Percentiles rank a stretch among this genome's conserved stretches.
Conservation (phyloP, 139 green algal species). For the Raphidocelis subcapitata region DNA sequence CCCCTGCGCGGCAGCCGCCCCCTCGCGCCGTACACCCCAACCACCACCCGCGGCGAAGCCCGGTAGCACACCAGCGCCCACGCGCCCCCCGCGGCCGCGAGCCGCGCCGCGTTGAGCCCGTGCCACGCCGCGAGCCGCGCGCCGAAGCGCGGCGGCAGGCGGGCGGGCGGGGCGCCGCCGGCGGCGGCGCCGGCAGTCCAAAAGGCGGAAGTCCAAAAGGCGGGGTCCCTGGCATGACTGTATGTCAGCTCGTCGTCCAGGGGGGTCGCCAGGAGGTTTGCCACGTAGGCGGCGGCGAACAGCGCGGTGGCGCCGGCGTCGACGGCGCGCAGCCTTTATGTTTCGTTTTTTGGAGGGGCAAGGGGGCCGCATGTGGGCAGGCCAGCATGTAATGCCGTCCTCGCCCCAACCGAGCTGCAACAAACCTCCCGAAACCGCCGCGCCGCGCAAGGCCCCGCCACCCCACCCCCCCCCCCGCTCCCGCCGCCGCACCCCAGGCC, state of each 20-base stretch:
- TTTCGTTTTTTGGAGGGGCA: too few species aligned
- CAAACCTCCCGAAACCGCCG: too few species aligned
- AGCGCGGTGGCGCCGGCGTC: slow-evolving; percentile 1
- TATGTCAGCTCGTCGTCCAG: slow-evolving; percentile 21
- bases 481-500: neutral
- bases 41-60: neutral
- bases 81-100: slow-evolving; percentile 1
- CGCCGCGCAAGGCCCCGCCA: too few species aligned
- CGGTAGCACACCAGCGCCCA: slow-evolving; percentile 29
- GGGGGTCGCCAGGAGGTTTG: slow-evolving; percentile 22
- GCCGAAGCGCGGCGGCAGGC: slow-evolving; percentile 4
- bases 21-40: too few species aligned
- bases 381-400: too few species aligned
- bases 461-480: too few species aligned
- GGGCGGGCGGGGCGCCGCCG: too few species aligned
- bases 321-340: slow-evolving; percentile 11
- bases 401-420: too few species aligned
- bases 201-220: too few species aligned
- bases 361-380: too few species aligned
- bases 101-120: slow-evolving; percentile 9
- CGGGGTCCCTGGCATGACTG: neutral
- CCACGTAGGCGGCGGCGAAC: slow-evolving; percentile 10
- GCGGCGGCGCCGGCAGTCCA: too few species aligned
- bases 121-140: slow-evolving; percentile 12
- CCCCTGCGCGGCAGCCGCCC: too few species aligned